A percentile compares a stretch with the other conserved stretches of the same genome.
These are phyloP conservation scores for Erythrophleum ivorense DNA, from an alignment of 331 rosid genomes.

Conservation along the genomic window DNA sequence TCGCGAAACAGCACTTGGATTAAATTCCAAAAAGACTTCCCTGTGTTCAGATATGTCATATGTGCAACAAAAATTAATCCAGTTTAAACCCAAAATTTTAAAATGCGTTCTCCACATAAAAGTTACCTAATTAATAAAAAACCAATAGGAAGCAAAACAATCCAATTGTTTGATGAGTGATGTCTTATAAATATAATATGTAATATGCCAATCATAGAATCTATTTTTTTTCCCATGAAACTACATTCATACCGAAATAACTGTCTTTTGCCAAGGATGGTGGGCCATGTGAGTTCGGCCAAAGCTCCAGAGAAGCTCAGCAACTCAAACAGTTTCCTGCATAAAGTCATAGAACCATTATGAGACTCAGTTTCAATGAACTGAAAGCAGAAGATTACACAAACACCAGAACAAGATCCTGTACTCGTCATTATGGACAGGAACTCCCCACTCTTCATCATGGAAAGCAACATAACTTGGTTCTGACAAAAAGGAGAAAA, in stretches of 20 bases:
- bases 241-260: conserved; percentile 62
- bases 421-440: conserved; percentile 77
- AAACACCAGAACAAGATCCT: conserved; percentile 42
- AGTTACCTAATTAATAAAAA: background rate
- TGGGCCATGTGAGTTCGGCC: conserved; percentile 81
- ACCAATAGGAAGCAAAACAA: conserved; percentile 29
- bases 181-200: conserved; percentile 5
- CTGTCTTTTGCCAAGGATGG: conserved; percentile 66
- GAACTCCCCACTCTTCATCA: conserved; percentile 80
- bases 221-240: background rate
- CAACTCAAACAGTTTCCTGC: conserved; percentile 77
- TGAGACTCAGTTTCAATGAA: conserved; percentile 35
- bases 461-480: conserved; percentile 70
- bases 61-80: conserved; percentile 34
- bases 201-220: background rate
- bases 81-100: conserved; percentile 24
- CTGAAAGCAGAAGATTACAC: conserved; percentile 33
- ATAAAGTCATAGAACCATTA: conserved; percentile 25
- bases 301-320: conserved; percentile 84
- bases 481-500: conserved; percentile 51
- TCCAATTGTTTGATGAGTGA: conserved; percentile 29
- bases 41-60: conserved; percentile 46
- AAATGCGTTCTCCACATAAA: conserved; percentile 28
- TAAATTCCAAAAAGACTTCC: conserved; percentile 73
- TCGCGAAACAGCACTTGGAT: conserved; percentile 60